Evolutionary conservation across 1,284 basidiomycete genomes (phyloP).

Genomic region (Marasmius fiardii): DNA sequence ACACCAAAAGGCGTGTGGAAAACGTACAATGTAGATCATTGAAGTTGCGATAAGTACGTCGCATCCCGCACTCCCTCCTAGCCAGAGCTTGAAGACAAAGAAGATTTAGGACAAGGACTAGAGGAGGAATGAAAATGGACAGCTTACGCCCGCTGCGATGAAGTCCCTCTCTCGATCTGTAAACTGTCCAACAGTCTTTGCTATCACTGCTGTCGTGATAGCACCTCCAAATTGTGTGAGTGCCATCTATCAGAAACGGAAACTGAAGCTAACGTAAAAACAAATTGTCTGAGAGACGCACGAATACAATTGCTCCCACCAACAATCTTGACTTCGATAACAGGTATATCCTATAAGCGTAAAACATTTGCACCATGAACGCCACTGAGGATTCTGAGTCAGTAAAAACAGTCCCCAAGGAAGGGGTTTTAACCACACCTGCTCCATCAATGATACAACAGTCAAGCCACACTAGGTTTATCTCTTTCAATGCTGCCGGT

Average conservation of each 20-base stretch:
- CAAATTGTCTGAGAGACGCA: neutral
- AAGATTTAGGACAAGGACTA: neutral
- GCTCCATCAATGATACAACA: neutral
- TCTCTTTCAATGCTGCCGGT: conserved; percentile 7
- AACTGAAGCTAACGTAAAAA: neutral
- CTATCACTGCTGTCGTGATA: too few relatives aligned
- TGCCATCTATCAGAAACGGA: conserved; percentile 4
- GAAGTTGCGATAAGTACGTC: neutral
- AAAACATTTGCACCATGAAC: neutral
- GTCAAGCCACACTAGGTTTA: neutral
- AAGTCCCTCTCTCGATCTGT: neutral
- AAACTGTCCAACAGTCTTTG: too few relatives aligned
- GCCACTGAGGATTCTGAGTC: neutral
- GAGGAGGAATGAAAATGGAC: conserved; percentile 1
- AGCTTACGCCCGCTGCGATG: conserved; percentile 19
- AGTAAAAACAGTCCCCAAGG: neutral
- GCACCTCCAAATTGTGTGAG: conserved; percentile 12
- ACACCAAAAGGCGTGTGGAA: neutral
- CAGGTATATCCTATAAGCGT: neutral
- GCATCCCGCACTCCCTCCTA: neutral
- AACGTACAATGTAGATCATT: neutral
- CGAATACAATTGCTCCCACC: neutral
- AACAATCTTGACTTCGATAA: neutral
- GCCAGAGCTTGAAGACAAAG: neutral
- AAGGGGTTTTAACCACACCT: neutral